Conservation (phyloP, 345 rosid genomes). For the Aquilaria malaccensis region DNA sequence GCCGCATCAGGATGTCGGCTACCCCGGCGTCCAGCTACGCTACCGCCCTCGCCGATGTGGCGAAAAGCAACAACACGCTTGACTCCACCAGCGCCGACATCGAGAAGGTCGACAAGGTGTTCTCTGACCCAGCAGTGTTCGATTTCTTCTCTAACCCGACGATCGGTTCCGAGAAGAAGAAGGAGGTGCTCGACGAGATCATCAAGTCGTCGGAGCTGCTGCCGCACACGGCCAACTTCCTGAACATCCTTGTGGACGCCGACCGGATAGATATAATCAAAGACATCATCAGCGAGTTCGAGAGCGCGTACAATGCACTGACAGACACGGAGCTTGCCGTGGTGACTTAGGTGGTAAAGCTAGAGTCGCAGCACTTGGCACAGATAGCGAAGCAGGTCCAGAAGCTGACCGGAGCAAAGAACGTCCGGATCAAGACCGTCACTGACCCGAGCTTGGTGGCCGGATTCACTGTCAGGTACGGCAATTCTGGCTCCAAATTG, state of each 20-base stretch:
- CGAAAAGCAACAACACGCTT: conserved; percentile 50
- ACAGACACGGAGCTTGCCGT: conserved; percentile 73
- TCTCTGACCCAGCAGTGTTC: conserved; percentile 39
- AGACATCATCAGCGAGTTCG: conserved; percentile 76
- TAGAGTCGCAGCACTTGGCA: conserved; percentile 72
- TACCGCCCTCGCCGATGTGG: conserved; percentile 66
- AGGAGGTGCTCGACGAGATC: conserved; percentile 51
- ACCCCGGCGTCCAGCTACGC: conserved; percentile 71
- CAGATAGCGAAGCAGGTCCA: conserved; percentile 94
- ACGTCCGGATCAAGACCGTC: conserved; percentile 75
- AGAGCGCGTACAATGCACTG: conserved; percentile 49
- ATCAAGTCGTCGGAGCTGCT: conserved; percentile 39
- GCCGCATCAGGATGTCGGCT: conserved; percentile 53
- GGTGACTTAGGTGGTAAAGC: conserved; percentile 74
- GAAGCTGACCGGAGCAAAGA: conserved; percentile 78
- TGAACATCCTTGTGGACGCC: conserved; percentile 63
- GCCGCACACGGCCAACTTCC: conserved; percentile 53
- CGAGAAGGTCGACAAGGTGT: conserved; percentile 64
- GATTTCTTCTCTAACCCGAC: conserved; percentile 66
- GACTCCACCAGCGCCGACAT: conserved; percentile 66
- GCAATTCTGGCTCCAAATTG: conserved; percentile 64
- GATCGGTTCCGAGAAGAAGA: conserved; percentile 40
- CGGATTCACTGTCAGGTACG: conserved; percentile 85
- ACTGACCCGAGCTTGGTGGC: conserved; percentile 81
- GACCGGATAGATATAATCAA: conserved; percentile 46